Conservation (phyloP, 2,329 filamentous ascomycete genomes). For the Fusarium chlamydosporum region DNA sequence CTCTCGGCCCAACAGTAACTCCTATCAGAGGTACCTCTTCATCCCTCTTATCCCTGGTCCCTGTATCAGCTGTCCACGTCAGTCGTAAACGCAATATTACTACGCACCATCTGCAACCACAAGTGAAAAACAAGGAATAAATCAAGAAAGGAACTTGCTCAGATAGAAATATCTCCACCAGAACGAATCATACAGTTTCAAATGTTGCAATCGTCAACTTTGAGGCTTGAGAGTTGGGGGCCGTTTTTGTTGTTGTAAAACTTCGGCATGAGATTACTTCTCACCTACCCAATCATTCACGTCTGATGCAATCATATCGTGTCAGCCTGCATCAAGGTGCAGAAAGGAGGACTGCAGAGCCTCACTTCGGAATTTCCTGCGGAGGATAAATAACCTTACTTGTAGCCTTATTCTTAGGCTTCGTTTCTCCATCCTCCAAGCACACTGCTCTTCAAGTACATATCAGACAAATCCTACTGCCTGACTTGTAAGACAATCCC, state of each 20-base stretch:
- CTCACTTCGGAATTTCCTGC: neutral
- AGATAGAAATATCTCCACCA: neutral
- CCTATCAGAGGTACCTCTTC: too few relatives aligned
- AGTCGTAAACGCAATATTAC: neutral
- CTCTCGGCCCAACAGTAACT: too few relatives aligned
- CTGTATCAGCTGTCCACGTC: too few relatives aligned
- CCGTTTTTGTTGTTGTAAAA: constrained; percentile 6
- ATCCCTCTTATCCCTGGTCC: too few relatives aligned
- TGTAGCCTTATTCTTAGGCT: neutral
- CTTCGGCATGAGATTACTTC: neutral
- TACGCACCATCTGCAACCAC: neutral
- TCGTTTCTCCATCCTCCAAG: neutral
- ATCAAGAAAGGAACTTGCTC: neutral
- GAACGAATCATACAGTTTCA: neutral
- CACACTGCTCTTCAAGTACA: neutral
- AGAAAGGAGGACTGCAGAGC: neutral
- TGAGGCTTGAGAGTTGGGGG: constrained; percentile 8
- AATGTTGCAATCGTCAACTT: neutral
- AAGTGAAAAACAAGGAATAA: neutral
- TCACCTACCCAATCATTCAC: neutral
- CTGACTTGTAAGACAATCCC: neutral
- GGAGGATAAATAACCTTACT: neutral
- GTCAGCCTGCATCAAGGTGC: constrained; percentile 11
- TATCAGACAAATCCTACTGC: fast-evolving
- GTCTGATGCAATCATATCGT: neutral